A percentile compares a stretch with the other conserved stretches of the same genome.
phyloP scores from a whole-genome alignment of 2,329 filamentous ascomycete species.

The Xylaria sp. region DNA sequence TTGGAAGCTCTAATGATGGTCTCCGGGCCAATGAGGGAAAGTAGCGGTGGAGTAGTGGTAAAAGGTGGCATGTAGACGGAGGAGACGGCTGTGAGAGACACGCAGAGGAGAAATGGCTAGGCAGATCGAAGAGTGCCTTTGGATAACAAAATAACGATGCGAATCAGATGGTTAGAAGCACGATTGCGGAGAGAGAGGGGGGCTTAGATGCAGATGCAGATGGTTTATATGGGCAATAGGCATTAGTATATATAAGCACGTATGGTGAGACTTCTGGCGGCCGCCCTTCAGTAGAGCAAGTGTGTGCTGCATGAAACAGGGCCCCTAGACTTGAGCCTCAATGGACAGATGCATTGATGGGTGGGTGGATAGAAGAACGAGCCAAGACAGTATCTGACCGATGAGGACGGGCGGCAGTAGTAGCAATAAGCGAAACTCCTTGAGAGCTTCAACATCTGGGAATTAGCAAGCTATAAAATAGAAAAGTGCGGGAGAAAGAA shows the following conservation, averaged over 20 bases:
- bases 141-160: neutral
- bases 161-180: constrained; percentile 15
- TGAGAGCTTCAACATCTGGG: neutral
- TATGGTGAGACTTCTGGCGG: constrained; percentile 12
- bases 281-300: constrained; percentile 9
- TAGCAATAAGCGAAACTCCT: neutral
- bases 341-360: neutral
- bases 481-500: neutral
- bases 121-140: constrained; percentile 15
- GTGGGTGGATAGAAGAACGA: neutral
- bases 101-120: neutral
- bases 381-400: neutral
- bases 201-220: constrained; percentile 31
- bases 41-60: constrained; percentile 46
- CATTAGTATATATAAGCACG: neutral
- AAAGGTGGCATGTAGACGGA: constrained; percentile 52
- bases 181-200: constrained; percentile 27
- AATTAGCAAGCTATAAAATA: constrained; percentile 1
- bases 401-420: neutral
- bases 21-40: constrained; percentile 42
- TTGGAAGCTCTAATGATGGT: constrained; percentile 37
- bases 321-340: constrained; percentile 3
- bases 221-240: neutral
- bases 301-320: constrained; percentile 14
- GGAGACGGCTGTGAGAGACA: constrained; percentile 24